These are phyloP conservation scores for Vicia faba DNA, from an alignment of 306 rosid species.

Conservation along the genomic window DNA sequence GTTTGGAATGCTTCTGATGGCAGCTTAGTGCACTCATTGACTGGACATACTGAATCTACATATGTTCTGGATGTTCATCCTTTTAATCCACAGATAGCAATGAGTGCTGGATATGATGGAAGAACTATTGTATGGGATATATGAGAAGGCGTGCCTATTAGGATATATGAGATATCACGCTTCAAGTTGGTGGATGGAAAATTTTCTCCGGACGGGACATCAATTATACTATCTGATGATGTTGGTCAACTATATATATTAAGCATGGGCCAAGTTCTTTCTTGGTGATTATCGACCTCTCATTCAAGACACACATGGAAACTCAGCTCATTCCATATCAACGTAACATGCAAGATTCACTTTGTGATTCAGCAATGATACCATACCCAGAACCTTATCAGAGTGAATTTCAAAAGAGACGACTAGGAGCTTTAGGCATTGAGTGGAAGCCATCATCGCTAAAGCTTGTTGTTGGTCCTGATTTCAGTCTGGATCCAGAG, in stretches of 20 bases:
- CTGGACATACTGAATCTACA: constrained; percentile 94
- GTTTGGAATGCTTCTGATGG: constrained; percentile 99
- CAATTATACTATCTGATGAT: constrained; percentile 93
- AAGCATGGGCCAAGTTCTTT: constrained; percentile 94
- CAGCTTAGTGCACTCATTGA: constrained; percentile 94
- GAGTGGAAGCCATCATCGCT: constrained; percentile 91
- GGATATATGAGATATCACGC: constrained; percentile 70
- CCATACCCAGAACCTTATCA: constrained; percentile 99
- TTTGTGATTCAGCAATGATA: constrained; percentile 92
- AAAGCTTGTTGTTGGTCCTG: constrained; percentile 86
- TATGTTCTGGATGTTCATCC: constrained; percentile 99
- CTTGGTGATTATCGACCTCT: constrained; percentile 99
- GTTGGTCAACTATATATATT: constrained; percentile 92
- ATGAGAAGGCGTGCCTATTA: constrained; percentile 96
- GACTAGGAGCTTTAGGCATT: constrained; percentile 87
- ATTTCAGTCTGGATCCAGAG: constrained; percentile 87
- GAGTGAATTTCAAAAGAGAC: constrained; percentile 81
- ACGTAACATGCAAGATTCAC: constrained; percentile 90
- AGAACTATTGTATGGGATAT: constrained; percentile 98
- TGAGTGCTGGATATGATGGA: constrained; percentile 99
- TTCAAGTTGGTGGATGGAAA: constrained; percentile 97
- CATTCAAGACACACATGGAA: constrained; percentile 85
- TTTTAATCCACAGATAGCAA: constrained; percentile 95
- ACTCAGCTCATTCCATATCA: constrained; percentile 85
- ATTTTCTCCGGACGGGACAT: constrained; percentile 99